Base-by-base conservation (phyloP, 73 alveolate genomes). In the Paramecium octaurelia region DNA sequence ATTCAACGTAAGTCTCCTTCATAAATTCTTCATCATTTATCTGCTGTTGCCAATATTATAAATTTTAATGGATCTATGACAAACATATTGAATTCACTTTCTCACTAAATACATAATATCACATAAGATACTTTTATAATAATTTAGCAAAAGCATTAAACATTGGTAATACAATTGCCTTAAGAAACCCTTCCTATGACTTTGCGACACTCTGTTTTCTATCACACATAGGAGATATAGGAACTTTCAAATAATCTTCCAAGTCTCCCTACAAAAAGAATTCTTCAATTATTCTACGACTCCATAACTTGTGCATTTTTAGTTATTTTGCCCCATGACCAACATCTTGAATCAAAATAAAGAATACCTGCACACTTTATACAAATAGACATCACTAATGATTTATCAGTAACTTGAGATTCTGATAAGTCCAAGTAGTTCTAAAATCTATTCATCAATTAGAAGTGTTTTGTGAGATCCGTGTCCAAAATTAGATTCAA, bases 191-290 rank as follows among this genome's bases (percentile, higher is more conserved):
- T 80, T 80, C 91, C 29, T 80, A 46, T 43, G 91, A 80, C 24
- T 48, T 80, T 43, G 50, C 70, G 3, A 80, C 91, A 80, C 76
- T 23, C 14, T 80, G 44, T 80, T 40, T 80, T 20, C 91, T 42
- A 80, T 90, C 94, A 18, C 94, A 90, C 84, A 75, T 59, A 4
- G 92, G 92, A 23, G 92, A 75, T 2, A 90, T 58, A 10, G 93
- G 92, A 35, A 90, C 92, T 18, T 77, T 57, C 4, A 40, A 60
- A n/a, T 71, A 60, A 14, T 44, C 10, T 90, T 90, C 94, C 20
- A 46, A 40, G 40, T 90, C 94, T 42, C 94, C 94, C 20, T 88
- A 44, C 14, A 77, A 59, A 88, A 86, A 86, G 93, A 86, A 86
- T 43, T 86, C 93, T 86, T 86, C 93, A 86, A 58, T 60, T 2